Evolutionary conservation across 768 basidiomycete species (phyloP), one percentile per base, ranked within the genome.

Genomic region (Termitomyces eurrhizus): DNA sequence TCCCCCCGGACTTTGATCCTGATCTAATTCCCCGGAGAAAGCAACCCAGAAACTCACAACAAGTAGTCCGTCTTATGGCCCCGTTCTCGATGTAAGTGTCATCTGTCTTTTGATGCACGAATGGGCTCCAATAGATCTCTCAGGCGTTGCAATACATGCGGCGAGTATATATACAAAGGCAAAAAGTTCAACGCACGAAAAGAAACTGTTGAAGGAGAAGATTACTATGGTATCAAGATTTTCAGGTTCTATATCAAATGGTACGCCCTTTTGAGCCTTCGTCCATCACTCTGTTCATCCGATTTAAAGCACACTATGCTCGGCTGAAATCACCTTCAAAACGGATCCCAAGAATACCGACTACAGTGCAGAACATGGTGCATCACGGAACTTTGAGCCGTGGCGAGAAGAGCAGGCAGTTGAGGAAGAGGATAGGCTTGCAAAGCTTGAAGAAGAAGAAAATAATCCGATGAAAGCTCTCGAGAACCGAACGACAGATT

Each of bases 141-240:
- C 7, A 93, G 92, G 91, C 87, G 92, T 66, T 91, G 90, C 69
- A 95, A 94, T 67, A 93, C 93, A 3, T 99, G 97, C 68, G 97
- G 95, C 52, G 97, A 99, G 76, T 99, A 98, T 69, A 91, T 99
- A 57, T 96, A 98, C 76, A 98, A 99, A 73, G 97, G 97, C 51
- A 99, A 99, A 80, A 99, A 99, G 75, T 99, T 99, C 80, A 98
- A 99, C 67, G 97, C 97, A 6, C 83, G 96, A 52, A 98, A 99
- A 72, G 97, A 99, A 78, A 98, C 96, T 0, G 97, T 97, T 9
- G 90, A 94, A 0, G 94, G 92, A 0, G 96, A 98, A 71, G 94
- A 97, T 65, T 99, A 99, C 69, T 93, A 92, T 79, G 95, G 96
- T 7, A 98, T 99, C 80, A 98, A 97, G 77, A 95, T 93, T 58